These are phyloP conservation scores for Elaeagnus macrophylla DNA, from an alignment of 306 rosid species.

Conservation along the genomic window DNA sequence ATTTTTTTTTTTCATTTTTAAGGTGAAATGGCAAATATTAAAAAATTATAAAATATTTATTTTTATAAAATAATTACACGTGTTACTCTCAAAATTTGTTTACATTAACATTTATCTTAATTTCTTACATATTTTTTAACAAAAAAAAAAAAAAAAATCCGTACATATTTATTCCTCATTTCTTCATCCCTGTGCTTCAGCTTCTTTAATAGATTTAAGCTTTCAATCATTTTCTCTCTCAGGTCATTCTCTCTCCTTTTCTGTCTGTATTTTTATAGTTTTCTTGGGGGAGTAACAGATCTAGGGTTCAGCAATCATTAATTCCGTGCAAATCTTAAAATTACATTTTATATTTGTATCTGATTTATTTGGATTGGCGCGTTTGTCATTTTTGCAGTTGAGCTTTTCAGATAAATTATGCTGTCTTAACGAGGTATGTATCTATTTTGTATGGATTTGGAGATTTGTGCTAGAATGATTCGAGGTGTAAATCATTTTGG, in stretches of 20 bases:
- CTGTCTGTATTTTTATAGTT: not conserved
- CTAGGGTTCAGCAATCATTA: constrained; percentile 18
- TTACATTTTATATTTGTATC: not conserved
- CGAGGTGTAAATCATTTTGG: not conserved
- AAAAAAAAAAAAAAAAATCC: too few species aligned
- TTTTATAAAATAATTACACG: too few species aligned
- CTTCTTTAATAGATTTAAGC: too few species aligned
- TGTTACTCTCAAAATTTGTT: too few species aligned
- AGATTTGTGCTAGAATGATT: not conserved
- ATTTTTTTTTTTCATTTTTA: too few species aligned
- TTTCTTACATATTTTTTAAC: too few species aligned
- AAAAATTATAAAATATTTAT: too few species aligned
- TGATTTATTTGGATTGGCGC: not conserved
- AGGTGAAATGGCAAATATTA: too few species aligned
- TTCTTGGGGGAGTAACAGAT: constrained; percentile 12
- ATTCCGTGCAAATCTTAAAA: not conserved
- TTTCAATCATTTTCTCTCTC: constrained; percentile 1
- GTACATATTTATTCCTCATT: too few species aligned
- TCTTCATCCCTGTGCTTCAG: too few species aligned
- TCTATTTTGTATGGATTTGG: not conserved
- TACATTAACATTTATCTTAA: too few species aligned
- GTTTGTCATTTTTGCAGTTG: constrained; percentile 9
- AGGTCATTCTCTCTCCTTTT: constrained; percentile 6
- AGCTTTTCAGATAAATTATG: constrained; percentile 9
- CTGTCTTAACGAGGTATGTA: constrained; percentile 24